These are phyloP conservation scores for Apiospora marii DNA, from an alignment of 2,329 filamentous ascomycete species.

Conservation along the genomic window DNA sequence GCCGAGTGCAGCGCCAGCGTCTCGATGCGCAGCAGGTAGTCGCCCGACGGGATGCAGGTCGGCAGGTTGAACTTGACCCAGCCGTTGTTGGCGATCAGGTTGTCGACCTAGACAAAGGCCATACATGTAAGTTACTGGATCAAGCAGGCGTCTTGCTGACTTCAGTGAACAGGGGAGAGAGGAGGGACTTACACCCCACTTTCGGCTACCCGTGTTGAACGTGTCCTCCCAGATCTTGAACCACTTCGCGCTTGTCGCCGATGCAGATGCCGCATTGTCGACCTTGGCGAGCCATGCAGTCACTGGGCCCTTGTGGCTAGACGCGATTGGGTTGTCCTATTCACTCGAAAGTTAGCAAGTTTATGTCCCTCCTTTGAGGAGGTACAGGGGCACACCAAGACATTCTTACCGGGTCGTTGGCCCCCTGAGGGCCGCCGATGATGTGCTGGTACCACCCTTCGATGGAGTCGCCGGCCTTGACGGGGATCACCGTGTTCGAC, in stretches of 20 bases:
- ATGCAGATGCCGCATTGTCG: constrained; percentile 54
- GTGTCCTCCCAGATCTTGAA: constrained; percentile 64
- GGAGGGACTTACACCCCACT: constrained; percentile 55
- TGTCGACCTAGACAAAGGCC: constrained; percentile 27
- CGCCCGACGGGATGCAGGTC: constrained; percentile 57
- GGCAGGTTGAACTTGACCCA: constrained; percentile 60
- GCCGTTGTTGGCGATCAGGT: constrained; percentile 50
- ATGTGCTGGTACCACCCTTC: constrained; percentile 62
- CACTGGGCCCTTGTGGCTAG: constrained; percentile 62
- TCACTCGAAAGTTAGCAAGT: neutral
- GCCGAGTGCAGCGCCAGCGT: constrained; percentile 62
- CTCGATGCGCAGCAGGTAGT: constrained; percentile 64
- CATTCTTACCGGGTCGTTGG: constrained; percentile 46
- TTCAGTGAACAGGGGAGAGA: neutral
- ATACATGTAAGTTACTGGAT: neutral
- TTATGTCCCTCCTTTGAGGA: neutral
- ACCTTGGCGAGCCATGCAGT: constrained; percentile 63
- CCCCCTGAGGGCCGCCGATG: constrained; percentile 59
- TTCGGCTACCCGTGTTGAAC: constrained; percentile 50
- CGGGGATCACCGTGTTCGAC: constrained; percentile 53
- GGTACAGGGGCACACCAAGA: neutral
- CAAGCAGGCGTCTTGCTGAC: constrained; percentile 36
- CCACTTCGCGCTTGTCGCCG: constrained; percentile 53
- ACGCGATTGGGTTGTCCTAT: constrained; percentile 60
- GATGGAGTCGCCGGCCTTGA: constrained; percentile 59